These are phyloP conservation scores for Pestalotiopsis sp. DNA, from an alignment of 2,329 filamentous ascomycete species.

Conservation along the genomic window DNA sequence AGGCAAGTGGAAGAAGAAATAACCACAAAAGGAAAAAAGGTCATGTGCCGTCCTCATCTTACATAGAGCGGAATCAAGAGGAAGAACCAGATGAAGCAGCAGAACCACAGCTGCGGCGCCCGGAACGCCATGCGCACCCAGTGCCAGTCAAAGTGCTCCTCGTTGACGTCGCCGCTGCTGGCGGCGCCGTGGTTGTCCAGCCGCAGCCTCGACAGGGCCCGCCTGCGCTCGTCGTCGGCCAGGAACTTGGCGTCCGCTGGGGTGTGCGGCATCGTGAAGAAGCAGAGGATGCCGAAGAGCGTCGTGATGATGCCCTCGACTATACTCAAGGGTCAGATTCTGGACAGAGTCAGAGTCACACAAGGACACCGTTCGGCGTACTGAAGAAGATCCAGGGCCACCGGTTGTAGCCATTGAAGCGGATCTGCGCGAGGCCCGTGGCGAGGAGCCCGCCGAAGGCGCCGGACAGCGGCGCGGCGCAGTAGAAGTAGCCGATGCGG, in stretches of 20 bases:
- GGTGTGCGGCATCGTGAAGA: constrained; percentile 82
- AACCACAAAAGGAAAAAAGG: too few relatives aligned
- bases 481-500: constrained; percentile 9
- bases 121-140: constrained; percentile 10
- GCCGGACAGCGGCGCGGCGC: constrained; percentile 25
- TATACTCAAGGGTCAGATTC: too few relatives aligned
- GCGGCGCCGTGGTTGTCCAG: constrained; percentile 6
- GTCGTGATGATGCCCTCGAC: constrained; percentile 73
- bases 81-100: constrained; percentile 11
- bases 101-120: constrained; percentile 11
- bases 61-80: constrained; percentile 10
- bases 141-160: constrained; percentile 12
- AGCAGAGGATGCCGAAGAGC: constrained; percentile 64
- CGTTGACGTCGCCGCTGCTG: constrained; percentile 2
- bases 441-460: constrained; percentile 32
- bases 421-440: constrained; percentile 41
- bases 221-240: constrained; percentile 39
- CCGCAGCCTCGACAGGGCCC: background rate
- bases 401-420: constrained; percentile 25
- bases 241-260: constrained; percentile 77
- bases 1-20: too few relatives aligned
- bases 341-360: too few relatives aligned
- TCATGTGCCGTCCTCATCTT: too few relatives aligned
- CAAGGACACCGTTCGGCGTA: constrained; percentile 26
- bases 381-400: constrained; percentile 51